These are phyloP conservation scores for Tolypocladium tropicale DNA, from an alignment of 2,329 filamentous ascomycete genomes.

Conservation along the genomic window DNA sequence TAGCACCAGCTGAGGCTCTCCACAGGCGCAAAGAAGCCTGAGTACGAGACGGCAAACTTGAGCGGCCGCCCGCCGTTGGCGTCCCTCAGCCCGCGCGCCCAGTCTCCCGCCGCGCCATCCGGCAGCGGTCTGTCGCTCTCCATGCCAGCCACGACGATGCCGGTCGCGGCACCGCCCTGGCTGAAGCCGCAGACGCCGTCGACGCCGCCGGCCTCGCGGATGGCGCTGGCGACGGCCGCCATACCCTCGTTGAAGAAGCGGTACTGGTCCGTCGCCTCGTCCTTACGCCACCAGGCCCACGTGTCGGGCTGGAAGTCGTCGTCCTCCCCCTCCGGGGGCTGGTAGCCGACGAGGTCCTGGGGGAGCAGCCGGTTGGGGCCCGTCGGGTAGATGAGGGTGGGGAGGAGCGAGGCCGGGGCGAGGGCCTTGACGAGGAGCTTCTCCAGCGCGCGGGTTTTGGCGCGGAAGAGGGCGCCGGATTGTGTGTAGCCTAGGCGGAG, in stretches of 20 bases:
- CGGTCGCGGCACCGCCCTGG: constrained; percentile 66
- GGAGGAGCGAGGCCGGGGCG: constrained; percentile 41
- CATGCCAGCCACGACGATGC: constrained; percentile 61
- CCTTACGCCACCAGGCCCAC: constrained; percentile 74
- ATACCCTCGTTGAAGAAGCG: constrained; percentile 61
- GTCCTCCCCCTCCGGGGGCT: constrained; percentile 26
- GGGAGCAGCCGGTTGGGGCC: constrained; percentile 53
- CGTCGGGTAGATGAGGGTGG: constrained; percentile 57
- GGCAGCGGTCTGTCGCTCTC: constrained; percentile 35
- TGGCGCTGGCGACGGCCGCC: constrained; percentile 45
- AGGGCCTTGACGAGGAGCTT: constrained; percentile 72
- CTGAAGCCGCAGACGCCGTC: constrained; percentile 77
- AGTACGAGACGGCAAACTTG: constrained; percentile 68
- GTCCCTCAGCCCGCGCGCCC: constrained; percentile 34
- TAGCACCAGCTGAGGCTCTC: constrained; percentile 53
- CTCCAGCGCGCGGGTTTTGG: constrained; percentile 79
- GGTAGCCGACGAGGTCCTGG: constrained; percentile 61
- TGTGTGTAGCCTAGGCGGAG: constrained; percentile 66
- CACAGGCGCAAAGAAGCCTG: constrained; percentile 61
- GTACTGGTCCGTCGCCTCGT: constrained; percentile 55
- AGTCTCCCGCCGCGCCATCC: constrained; percentile 21
- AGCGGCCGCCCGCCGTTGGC: constrained; percentile 39
- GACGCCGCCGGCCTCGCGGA: constrained; percentile 55
- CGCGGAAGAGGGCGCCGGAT: constrained; percentile 72
- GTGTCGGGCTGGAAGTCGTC: constrained; percentile 50